Evolutionary conservation across 2,329 filamentous ascomycete genomes (phyloP).

Genomic region (Colletotrichum liriopes): DNA sequence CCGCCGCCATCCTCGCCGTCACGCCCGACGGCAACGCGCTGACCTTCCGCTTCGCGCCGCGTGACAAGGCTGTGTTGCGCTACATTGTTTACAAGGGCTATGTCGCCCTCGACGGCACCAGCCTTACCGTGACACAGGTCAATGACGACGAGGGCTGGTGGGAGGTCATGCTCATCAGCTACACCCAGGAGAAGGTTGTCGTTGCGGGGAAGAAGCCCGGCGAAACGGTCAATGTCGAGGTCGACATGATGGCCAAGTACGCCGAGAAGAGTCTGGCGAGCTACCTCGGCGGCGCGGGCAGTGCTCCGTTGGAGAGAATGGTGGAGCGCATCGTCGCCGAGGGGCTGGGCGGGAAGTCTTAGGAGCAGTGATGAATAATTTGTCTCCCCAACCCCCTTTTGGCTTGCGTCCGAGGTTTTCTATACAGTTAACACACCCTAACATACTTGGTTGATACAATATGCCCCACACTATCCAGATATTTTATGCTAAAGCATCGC

Average conservation of each 20-base stretch:
- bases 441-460: conserved; percentile 13
- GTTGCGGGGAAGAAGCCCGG: conserved; percentile 84
- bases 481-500: conserved; percentile 57
- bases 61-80: conserved; percentile 77
- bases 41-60: conserved; percentile 86
- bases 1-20: conserved; percentile 80
- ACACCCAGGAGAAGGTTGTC: conserved; percentile 94
- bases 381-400: neutral
- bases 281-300: conserved; percentile 76
- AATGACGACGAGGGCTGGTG: conserved; percentile 85
- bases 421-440: neutral
- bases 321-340: conserved; percentile 83
- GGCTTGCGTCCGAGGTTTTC: neutral
- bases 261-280: conserved; percentile 91
- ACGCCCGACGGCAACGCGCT: conserved; percentile 91
- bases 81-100: conserved; percentile 98
- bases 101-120: conserved; percentile 93
- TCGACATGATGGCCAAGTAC: conserved; percentile 90
- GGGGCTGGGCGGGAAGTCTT: conserved; percentile 60
- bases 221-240: conserved; percentile 91
- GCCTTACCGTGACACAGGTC: conserved; percentile 91
- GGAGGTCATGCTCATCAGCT: conserved; percentile 98
- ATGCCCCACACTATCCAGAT: neutral
- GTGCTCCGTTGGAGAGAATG: conserved; percentile 78
- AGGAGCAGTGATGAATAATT: neutral